Evolutionary conservation across 1,284 basidiomycete species (phyloP), one percentile per base, ranked within the genome.

Genomic region (Apiotrichum domesticum): DNA sequence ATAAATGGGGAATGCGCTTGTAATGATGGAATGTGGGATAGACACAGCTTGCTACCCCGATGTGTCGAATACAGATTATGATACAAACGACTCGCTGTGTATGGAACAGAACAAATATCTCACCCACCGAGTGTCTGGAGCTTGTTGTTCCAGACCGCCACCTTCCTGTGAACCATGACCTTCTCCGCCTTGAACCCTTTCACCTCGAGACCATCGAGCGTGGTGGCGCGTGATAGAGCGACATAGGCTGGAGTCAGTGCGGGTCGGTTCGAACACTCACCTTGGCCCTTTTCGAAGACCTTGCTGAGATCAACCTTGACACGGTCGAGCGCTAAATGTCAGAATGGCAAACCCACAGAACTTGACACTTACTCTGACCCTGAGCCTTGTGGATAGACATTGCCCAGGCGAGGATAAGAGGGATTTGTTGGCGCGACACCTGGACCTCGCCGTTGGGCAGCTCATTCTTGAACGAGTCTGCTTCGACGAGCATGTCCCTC

Each of bases 331-430:
- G 73, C 72, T 73, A 54, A 21, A 21, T 21, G 21, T 21, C 21
- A 21, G 21, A 21, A 21, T 21, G 21, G 21, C 21, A 21, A 21
- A 21, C 21, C 21, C 21, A 21, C 21, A 21, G 21, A 21, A 21
- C 21, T 21, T 21, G 21, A 21, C 21, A 21, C 74, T 67, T 49
- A 75, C 73, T 94, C 75, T 93, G 90, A 2, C 90, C 90, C 72
- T 94, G 92, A 37, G 87, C 88, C 75, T 97, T 96, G 74, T 97
- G 93, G 53, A 96, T 96, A 52, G 88, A 91, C 86, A 91, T 89
- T 0, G 90, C 90, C 90, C 89, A 93, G 0, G 89, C 84, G n/a
- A 92, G 81, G 57, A 93, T 90, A 37, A 94, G 77, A 0, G 88
- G 90, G 2, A 92, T 74, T 81, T 93, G 90, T 3, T 73, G 80